Base-by-base conservation (phyloP, 495 filamentous ascomycete species). In the Aspergillus nidulans region DNA sequence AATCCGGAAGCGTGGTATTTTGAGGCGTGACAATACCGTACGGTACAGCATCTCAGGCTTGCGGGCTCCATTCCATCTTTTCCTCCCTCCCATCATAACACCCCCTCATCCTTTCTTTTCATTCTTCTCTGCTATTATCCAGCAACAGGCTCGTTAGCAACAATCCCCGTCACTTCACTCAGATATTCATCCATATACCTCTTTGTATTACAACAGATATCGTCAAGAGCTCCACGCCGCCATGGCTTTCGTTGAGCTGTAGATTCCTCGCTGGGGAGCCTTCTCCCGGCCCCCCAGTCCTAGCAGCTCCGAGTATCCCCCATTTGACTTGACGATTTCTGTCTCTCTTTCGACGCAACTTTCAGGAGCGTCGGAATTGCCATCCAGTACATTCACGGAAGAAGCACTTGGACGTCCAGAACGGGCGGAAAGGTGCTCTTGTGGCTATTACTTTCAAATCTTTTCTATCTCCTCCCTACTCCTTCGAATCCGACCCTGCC, bases 191-290 rank as follows among this genome's bases (percentile, higher is more conserved):
- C 8, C 59, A 62, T 59, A 56, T 55, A 67, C 59, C 63, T 66
- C 62, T 63, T 52, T 62, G 64, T 58, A 61, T 41, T 51, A 68
- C 72, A 57, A 66, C 60, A 77, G 80, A 83, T 86, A 88, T 87
- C 84, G 90, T 95, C 89, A 84, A 90, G 79, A 78, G 82, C 83
- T 78, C 77, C 85, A 85, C 85, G 87, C 85, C 72, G 70, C 74
- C 81, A 88, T 77, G 87, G 87, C 87, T 76, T 81, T 90, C 88
- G 88, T 84, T 90, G 88, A 87, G 88, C 89, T 95, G 87, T 95
- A 89, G 91, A 89, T 74, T 77, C 76, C 81, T 83, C 86, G 84
- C 90, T 92, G 86, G 84, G 85, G 85, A 78, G 79, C 64, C 76
- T 77, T 77, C 71, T 77, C 81, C 79, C 81, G 66, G 83, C 82